These are phyloP conservation scores for Tieghemiomyces parasiticus DNA, from an alignment of 192 early-diverging fungal species.

Conservation along the genomic window DNA sequence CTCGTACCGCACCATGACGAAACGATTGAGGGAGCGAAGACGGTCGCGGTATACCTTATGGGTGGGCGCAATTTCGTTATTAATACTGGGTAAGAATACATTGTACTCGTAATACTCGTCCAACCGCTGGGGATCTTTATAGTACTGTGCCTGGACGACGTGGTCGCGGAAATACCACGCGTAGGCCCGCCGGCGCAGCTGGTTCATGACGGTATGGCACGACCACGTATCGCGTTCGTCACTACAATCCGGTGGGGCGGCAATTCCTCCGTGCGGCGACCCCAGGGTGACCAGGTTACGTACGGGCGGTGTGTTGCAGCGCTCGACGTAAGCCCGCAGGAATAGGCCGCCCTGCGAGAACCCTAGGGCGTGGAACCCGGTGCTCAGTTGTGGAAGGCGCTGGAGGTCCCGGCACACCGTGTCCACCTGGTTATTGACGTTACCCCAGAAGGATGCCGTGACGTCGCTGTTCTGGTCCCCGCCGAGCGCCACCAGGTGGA, in stretches of 20 bases:
- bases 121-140: constrained; percentile 47
- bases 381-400: constrained; percentile 36
- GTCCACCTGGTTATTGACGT: constrained; percentile 63
- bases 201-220: constrained; percentile 42
- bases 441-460: constrained; percentile 74
- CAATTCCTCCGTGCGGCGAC: constrained; percentile 65
- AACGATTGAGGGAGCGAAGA: neutral
- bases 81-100: constrained; percentile 79
- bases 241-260: constrained; percentile 65
- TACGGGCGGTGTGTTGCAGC: constrained; percentile 59
- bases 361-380: constrained; percentile 81
- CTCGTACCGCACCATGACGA: constrained; percentile 2
- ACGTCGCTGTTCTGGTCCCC: constrained; percentile 51
- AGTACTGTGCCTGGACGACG: constrained; percentile 92
- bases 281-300: constrained; percentile 78
- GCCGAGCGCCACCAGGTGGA: constrained; percentile 64
- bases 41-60: neutral
- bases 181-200: constrained; percentile 48
- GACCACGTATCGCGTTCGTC: constrained; percentile 28
- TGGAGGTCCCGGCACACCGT: constrained; percentile 55
- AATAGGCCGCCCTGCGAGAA: constrained; percentile 74
- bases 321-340: constrained; percentile 64
- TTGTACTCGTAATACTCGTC: constrained; percentile 57
- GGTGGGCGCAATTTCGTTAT: constrained; percentile 42
- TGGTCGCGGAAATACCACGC: constrained; percentile 65